Conservation (phyloP, 2,329 filamentous ascomycete genomes). For the Orbilia brochopaga region DNA sequence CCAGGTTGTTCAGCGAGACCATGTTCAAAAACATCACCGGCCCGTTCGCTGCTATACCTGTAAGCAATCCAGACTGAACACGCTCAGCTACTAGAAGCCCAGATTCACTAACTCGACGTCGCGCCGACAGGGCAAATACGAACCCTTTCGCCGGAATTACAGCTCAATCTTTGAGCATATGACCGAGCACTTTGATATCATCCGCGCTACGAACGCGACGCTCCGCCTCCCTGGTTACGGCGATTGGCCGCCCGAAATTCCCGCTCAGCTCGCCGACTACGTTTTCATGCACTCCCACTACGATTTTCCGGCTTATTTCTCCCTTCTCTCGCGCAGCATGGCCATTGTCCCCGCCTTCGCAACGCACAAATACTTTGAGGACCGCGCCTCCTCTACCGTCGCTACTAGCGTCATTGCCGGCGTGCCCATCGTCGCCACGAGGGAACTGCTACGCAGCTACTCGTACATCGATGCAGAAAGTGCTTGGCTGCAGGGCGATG, state of each 20-base stretch:
- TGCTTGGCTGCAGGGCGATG: slow-evolving; percentile 54
- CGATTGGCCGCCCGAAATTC: slow-evolving; percentile 53
- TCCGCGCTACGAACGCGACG: slow-evolving; percentile 44
- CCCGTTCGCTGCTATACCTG: slow-evolving; percentile 46
- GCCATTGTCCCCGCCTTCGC: slow-evolving; percentile 56
- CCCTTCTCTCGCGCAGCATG: slow-evolving; percentile 53
- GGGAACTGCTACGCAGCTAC: slow-evolving; percentile 54
- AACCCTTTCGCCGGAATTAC: slow-evolving; percentile 55
- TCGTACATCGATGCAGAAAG: slow-evolving; percentile 53
- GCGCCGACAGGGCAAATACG: slow-evolving; percentile 55
- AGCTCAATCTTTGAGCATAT: slow-evolving; percentile 54
- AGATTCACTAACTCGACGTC: neutral
- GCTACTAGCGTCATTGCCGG: slow-evolving; percentile 55
- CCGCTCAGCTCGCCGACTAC: slow-evolving; percentile 46
- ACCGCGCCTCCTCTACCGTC: slow-evolving; percentile 54
- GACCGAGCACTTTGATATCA: slow-evolving; percentile 24
- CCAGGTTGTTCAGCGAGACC: slow-evolving; percentile 23
- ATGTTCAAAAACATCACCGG: slow-evolving; percentile 45
- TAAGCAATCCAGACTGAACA: slow-evolving; percentile 10
- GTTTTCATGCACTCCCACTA: slow-evolving; percentile 55
- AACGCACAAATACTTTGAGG: slow-evolving; percentile 54
- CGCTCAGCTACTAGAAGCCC: neutral
- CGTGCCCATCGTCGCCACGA: slow-evolving; percentile 53
- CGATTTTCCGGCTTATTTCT: slow-evolving; percentile 55
- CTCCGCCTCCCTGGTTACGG: slow-evolving; percentile 54